Conservation (phyloP, 495 filamentous ascomycete genomes). For the Xylaria palmicola region DNA sequence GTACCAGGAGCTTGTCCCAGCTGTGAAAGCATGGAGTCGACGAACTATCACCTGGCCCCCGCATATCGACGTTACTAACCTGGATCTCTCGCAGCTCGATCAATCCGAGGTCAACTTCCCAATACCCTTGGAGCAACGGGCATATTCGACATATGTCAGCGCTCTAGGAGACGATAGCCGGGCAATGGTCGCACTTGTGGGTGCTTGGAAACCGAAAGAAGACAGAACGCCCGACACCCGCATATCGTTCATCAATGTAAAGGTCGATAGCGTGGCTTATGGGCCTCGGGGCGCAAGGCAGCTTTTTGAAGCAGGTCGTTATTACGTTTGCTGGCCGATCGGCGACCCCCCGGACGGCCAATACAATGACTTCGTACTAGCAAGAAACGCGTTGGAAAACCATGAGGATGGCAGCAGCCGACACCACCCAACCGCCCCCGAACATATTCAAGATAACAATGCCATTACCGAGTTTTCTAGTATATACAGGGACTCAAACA, state of each 20-base stretch:
- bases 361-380: constrained; percentile 4
- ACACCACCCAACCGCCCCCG: no score
- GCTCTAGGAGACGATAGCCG: background rate
- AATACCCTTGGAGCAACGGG: no score
- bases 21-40: background rate
- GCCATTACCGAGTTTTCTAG: background rate
- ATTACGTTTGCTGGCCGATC: background rate
- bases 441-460: background rate
- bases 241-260: background rate
- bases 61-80: background rate
- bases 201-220: background rate
- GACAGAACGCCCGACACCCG: background rate
- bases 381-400: background rate
- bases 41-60: constrained; percentile 2
- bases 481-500: background rate
- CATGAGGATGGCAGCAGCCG: no score
- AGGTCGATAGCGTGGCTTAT: background rate
- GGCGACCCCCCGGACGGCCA: background rate
- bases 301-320: background rate
- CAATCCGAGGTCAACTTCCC: background rate
- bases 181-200: background rate
- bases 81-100: background rate
- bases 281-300: constrained; percentile 1
- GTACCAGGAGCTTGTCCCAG: background rate
- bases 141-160: background rate